These are phyloP conservation scores for Pichia rugopelliculosa DNA, from an alignment of 805 yeast genomes.

Conservation along the genomic window DNA sequence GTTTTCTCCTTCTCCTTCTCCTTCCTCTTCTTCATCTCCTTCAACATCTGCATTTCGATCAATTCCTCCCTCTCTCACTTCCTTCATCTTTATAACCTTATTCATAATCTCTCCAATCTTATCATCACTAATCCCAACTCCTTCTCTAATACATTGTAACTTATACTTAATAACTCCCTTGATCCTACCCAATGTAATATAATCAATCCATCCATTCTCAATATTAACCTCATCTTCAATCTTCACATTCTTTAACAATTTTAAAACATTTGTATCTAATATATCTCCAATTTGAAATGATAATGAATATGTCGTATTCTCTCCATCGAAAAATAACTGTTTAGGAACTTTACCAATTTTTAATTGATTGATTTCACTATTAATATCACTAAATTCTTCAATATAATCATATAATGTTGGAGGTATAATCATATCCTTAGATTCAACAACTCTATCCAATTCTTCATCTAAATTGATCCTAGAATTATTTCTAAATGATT, in stretches of 20 bases:
- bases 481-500: constrained; percentile 52
- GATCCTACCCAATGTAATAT: constrained; percentile 52
- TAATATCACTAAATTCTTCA: constrained; percentile 18
- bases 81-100: constrained; percentile 11
- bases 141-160: constrained; percentile 50
- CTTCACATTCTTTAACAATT: constrained; percentile 34
- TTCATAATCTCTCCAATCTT: constrained; percentile 37
- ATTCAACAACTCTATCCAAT: constrained; percentile 18
- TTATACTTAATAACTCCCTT: constrained; percentile 70
- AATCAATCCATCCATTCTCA: constrained; percentile 76
- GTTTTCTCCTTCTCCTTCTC: constrained; percentile 15
- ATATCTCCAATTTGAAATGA: constrained; percentile 78
- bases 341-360: constrained; percentile 30
- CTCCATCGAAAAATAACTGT: constrained; percentile 64
- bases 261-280: constrained; percentile 51
- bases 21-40: constrained; percentile 26
- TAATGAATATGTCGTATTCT: constrained; percentile 56
- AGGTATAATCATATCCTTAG: constrained; percentile 23
- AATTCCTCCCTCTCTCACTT: constrained; percentile 17
- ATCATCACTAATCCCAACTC: constrained; percentile 36
- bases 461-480: constrained; percentile 15
- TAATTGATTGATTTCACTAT: constrained; percentile 17
- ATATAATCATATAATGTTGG: constrained; percentile 16
- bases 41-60: constrained; percentile 20
- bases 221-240: constrained; percentile 41